phyloP scores from a whole-genome alignment of 2,329 filamentous ascomycete species.

The Trichoderma citrinoviride region DNA sequence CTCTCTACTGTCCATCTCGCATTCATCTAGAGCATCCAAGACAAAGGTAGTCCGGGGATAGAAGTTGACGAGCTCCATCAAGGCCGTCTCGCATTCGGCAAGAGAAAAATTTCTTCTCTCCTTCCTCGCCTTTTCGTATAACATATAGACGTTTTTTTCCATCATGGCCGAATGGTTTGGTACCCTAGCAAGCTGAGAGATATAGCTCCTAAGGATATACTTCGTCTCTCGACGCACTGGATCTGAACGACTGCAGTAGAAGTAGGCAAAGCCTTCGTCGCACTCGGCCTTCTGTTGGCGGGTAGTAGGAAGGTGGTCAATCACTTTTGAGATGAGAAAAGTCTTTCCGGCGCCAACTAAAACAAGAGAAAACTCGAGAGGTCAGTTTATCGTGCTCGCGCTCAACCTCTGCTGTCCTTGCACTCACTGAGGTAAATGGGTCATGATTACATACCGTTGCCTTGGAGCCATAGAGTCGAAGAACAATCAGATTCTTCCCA shows the following conservation, averaged over 20 bases:
- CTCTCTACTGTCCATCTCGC: background rate
- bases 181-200: background rate
- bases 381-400: background rate
- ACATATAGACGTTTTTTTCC: background rate
- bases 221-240: background rate
- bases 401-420: background rate
- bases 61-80: background rate
- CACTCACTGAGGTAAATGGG: background rate
- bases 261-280: constrained; percentile 1
- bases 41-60: background rate
- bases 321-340: background rate
- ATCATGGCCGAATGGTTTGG: background rate
- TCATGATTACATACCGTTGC: background rate
- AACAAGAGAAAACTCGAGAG: background rate
- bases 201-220: background rate
- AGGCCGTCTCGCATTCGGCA: background rate
- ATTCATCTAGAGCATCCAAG: constrained; percentile 2
- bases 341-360: background rate
- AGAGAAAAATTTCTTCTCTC: background rate
- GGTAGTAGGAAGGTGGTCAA: background rate
- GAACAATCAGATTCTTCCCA: background rate
- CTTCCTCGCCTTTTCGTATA: background rate
- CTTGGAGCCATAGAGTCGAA: background rate
- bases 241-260: background rate
- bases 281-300: background rate